These are phyloP conservation scores for Amphirosellinia nigrospora DNA, from an alignment of 495 filamentous ascomycete genomes.

Conservation along the genomic window DNA sequence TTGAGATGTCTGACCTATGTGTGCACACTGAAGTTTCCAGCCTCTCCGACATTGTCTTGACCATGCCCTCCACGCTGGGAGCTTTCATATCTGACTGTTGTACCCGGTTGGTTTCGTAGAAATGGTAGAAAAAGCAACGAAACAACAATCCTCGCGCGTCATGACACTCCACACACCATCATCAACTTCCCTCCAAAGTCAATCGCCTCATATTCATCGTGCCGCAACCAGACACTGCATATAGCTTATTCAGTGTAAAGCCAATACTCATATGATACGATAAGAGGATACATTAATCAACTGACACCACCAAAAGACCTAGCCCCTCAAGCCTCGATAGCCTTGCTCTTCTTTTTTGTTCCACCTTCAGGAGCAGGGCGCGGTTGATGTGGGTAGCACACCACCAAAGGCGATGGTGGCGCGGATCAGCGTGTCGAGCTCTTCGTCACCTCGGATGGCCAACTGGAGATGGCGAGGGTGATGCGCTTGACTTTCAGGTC, in stretches of 20 bases:
- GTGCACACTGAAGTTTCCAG: slow-evolving; percentile 1
- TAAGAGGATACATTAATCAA: slow-evolving; percentile 22
- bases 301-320: slow-evolving; percentile 7
- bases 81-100: neutral
- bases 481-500: slow-evolving; percentile 99
- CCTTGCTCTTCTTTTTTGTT: slow-evolving; percentile 98
- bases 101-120: neutral
- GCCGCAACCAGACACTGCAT: slow-evolving; percentile 2
- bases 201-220: slow-evolving; percentile 11
- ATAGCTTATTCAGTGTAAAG: slow-evolving; percentile 11
- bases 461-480: slow-evolving; percentile 98
- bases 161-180: slow-evolving; percentile 11
- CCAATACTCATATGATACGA: slow-evolving; percentile 19
- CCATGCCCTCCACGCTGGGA: neutral
- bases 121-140: slow-evolving; percentile 14
- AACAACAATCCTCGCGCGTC: slow-evolving; percentile 18
- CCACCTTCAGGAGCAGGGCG: slow-evolving; percentile 94
- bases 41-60: neutral
- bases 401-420: slow-evolving; percentile 98
- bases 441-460: slow-evolving; percentile 97
- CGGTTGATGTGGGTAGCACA: slow-evolving; percentile 99
- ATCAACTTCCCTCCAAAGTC: neutral
- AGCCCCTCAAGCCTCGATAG: slow-evolving; percentile 57
- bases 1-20: neutral
- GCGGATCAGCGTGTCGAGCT: slow-evolving; percentile 95